phyloP scores from a whole-genome alignment of 352 stramenopile genomes.

The Globisporangium nodosum region DNA sequence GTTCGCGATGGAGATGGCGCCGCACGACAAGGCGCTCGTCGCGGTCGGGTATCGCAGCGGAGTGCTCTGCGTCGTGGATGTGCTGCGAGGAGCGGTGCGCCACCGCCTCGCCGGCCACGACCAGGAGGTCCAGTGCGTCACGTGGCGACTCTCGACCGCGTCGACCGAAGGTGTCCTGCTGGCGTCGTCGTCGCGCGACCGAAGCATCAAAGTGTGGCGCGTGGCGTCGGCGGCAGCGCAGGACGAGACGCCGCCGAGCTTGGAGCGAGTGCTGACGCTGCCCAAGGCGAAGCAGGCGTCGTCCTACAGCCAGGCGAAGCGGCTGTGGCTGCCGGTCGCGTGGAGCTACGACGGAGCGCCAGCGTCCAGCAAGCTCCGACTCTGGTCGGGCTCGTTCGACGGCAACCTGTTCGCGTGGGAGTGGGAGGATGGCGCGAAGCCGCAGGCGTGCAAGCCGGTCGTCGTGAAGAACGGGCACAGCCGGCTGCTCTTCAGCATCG shows the following conservation, averaged over 20 bases:
- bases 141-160: conserved; percentile 22
- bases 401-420: conserved; percentile 63
- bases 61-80: conserved; percentile 51
- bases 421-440: conserved; percentile 20
- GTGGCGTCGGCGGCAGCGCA: not conserved
- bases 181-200: conserved; percentile 62
- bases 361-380: conserved; percentile 11
- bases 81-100: conserved; percentile 20
- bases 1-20: conserved; percentile 46
- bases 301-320: conserved; percentile 58
- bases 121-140: conserved; percentile 59
- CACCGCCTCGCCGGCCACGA: conserved; percentile 59
- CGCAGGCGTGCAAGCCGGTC: conserved; percentile 28
- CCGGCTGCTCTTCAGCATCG: conserved; percentile 63
- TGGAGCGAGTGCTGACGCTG: conserved; percentile 34
- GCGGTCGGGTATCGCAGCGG: conserved; percentile 72
- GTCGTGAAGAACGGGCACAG: conserved; percentile 60
- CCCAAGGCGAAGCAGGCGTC: conserved; percentile 61
- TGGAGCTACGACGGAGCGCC: conserved; percentile 28
- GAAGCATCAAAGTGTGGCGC: conserved; percentile 63
- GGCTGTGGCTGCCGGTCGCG: conserved; percentile 66
- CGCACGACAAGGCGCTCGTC: conserved; percentile 42
- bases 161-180: conserved; percentile 22
- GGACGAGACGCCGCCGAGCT: conserved; percentile 3
- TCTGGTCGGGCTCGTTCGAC: conserved; percentile 72